Percentiles rank a stretch among this genome's conserved stretches.
Conservation (phyloP, 768 basidiomycete genomes). For the Lentinula edodes region DNA sequence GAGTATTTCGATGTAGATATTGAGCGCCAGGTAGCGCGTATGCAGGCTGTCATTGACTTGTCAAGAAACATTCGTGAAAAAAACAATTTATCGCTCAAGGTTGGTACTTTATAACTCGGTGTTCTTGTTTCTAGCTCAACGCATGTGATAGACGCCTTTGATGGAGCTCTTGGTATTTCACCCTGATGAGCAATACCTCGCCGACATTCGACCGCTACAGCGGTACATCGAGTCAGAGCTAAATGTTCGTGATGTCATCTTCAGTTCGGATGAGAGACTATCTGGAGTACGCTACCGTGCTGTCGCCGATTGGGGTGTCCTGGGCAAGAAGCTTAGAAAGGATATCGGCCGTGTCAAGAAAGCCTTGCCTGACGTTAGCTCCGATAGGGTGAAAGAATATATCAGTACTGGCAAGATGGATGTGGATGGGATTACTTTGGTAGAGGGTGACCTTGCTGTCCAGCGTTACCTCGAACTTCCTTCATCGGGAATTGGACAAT, state of each 20-base stretch:
- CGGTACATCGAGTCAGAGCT: slow-evolving; percentile 92
- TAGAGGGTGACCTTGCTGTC: slow-evolving; percentile 86
- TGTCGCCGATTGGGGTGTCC: slow-evolving; percentile 90
- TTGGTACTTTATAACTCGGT: slow-evolving; percentile 22
- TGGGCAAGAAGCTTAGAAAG: slow-evolving; percentile 91
- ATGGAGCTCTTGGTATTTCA: slow-evolving; percentile 95
- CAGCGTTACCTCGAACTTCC: slow-evolving; percentile 87
- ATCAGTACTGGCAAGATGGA: slow-evolving; percentile 66
- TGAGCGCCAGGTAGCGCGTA: slow-evolving; percentile 89
- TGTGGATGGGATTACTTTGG: slow-evolving; percentile 86
- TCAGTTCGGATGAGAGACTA: slow-evolving; percentile 81
- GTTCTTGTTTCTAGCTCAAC: neutral
- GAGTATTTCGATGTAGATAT: slow-evolving; percentile 94
- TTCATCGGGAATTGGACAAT: slow-evolving; percentile 51
- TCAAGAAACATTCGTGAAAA: slow-evolving; percentile 84
- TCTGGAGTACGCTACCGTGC: slow-evolving; percentile 90
- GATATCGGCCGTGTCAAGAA: slow-evolving; percentile 87
- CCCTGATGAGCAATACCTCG: slow-evolving; percentile 74
- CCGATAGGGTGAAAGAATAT: slow-evolving; percentile 79
- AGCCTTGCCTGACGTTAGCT: slow-evolving; percentile 73
- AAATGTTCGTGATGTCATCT: slow-evolving; percentile 86
- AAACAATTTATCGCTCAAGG: slow-evolving; percentile 86
- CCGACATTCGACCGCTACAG: slow-evolving; percentile 78
- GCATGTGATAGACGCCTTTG: slow-evolving; percentile 68
- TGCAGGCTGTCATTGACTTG: slow-evolving; percentile 94